Evolutionary conservation across 768 basidiomycete genomes (phyloP).

Genomic region (Favolaschia claudopus): DNA sequence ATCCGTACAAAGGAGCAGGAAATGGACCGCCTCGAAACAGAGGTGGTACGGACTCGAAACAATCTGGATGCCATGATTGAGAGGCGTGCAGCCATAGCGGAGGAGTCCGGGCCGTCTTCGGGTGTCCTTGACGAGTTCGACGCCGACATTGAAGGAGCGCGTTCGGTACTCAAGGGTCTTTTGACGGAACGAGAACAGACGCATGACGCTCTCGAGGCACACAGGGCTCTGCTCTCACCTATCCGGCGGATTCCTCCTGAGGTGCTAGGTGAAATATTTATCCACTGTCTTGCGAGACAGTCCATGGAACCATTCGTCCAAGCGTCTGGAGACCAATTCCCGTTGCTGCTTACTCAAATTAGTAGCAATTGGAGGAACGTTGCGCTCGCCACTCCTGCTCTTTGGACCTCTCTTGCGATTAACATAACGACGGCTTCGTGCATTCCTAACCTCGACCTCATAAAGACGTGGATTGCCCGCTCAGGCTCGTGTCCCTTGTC

Average conservation of each 20-base stretch:
- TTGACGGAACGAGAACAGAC: conserved; percentile 18
- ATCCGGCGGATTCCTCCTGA: conserved; percentile 35
- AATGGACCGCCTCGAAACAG: conserved; percentile 21
- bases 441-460: conserved; percentile 20
- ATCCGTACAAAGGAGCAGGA: conserved; percentile 22
- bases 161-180: conserved; percentile 17
- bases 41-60: conserved; percentile 11
- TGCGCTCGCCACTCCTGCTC: conserved; percentile 29
- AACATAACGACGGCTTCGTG: conserved; percentile 12
- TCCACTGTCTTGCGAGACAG: conserved; percentile 28
- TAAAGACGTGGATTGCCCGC: conserved; percentile 35
- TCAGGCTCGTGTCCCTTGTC: conserved; percentile 34
- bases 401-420: conserved; percentile 33
- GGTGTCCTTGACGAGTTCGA: conserved; percentile 8
- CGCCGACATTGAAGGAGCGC: conserved; percentile 20
- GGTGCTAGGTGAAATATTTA: conserved; percentile 34
- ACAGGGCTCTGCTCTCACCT: conserved; percentile 29
- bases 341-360: conserved; percentile 28
- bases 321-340: conserved; percentile 8
- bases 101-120: neutral
- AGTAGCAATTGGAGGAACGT: conserved; percentile 33
- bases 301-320: conserved; percentile 9
- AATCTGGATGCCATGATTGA: conserved; percentile 3
- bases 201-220: conserved; percentile 21
- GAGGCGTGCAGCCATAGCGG: conserved; percentile 1